A percentile compares a stretch with the other conserved stretches of the same genome.
phyloP scores from a whole-genome alignment of 1,139 yeast genomes.

The Nakaseomyces delphensis region DNA sequence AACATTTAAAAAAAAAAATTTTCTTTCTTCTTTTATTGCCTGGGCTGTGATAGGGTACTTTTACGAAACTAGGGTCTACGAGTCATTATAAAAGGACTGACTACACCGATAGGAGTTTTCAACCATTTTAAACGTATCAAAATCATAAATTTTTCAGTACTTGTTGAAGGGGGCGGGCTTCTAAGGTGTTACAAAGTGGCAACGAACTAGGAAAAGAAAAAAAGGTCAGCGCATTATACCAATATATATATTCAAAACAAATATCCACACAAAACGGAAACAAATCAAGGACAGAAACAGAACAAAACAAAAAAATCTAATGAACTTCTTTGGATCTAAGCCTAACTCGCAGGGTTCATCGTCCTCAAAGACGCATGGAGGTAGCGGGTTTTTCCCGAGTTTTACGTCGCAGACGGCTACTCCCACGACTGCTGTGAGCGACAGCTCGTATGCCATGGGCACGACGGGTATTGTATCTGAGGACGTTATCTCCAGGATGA shows the following conservation, averaged over 20 bases:
- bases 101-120: too few species aligned
- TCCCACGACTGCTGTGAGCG: constrained; percentile 63
- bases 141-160: too few species aligned
- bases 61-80: neutral
- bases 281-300: neutral
- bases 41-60: constrained; percentile 1
- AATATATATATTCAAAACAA: neutral
- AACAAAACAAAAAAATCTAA: constrained; percentile 7
- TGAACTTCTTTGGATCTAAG: constrained; percentile 27
- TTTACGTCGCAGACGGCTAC: constrained; percentile 30
- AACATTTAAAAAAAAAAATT: neutral
- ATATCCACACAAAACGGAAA: too few species aligned
- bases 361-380: constrained; percentile 10
- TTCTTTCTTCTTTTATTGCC: neutral
- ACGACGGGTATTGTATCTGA: constrained; percentile 50
- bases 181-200: too few species aligned
- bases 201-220: too few species aligned
- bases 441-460: constrained; percentile 58
- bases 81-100: too few species aligned
- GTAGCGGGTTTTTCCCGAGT: constrained; percentile 25
- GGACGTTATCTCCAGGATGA: constrained; percentile 30
- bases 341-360: constrained; percentile 9
- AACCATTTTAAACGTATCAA: too few species aligned
- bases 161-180: too few species aligned
- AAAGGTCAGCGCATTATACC: too few species aligned